phyloP scores from a whole-genome alignment of 2,329 filamentous ascomycete genomes.

The Pseudogymnoascus sp. region DNA sequence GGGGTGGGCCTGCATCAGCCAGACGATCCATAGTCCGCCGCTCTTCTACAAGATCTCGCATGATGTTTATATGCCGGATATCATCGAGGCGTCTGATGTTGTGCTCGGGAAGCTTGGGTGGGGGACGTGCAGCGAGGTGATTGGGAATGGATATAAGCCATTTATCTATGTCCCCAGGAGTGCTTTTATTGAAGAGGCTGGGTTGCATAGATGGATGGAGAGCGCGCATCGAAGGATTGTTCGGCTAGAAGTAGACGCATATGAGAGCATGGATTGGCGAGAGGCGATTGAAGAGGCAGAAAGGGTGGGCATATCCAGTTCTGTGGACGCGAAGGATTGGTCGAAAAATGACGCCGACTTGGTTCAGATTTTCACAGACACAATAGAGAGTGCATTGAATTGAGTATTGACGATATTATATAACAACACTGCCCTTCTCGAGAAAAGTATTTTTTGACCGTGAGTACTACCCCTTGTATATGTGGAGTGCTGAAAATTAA shows the following conservation, averaged over 20 bases:
- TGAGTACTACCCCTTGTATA: too few species aligned
- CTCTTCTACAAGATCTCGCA: slow-evolving; percentile 16
- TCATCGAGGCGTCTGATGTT: slow-evolving; percentile 17
- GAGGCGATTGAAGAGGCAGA: slow-evolving; percentile 13
- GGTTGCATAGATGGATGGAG: slow-evolving; percentile 17
- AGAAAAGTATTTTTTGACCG: too few species aligned
- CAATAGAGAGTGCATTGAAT: slow-evolving; percentile 11
- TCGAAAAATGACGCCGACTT: slow-evolving; percentile 10
- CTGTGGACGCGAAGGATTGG: slow-evolving; percentile 10
- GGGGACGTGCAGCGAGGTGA: slow-evolving; percentile 18
- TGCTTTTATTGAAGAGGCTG: slow-evolving; percentile 17
- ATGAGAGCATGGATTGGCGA: slow-evolving; percentile 11
- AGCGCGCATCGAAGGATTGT: slow-evolving; percentile 15
- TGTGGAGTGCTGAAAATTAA: too few species aligned
- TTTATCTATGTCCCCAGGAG: slow-evolving; percentile 16
- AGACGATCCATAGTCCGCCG: slow-evolving; percentile 16
- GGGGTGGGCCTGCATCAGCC: slow-evolving; percentile 17
- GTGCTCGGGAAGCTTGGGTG: slow-evolving; percentile 18
- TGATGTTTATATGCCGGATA: slow-evolving; percentile 17
- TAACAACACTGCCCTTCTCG: too few species aligned
- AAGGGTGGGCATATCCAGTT: neutral
- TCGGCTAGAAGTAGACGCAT: slow-evolving; percentile 14
- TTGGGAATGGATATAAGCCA: slow-evolving; percentile 17
- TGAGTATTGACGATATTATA: neutral
- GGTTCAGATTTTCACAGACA: slow-evolving; percentile 10